Base-by-base conservation (phyloP, 306 rosid genomes). In the Trifolium repens region DNA sequence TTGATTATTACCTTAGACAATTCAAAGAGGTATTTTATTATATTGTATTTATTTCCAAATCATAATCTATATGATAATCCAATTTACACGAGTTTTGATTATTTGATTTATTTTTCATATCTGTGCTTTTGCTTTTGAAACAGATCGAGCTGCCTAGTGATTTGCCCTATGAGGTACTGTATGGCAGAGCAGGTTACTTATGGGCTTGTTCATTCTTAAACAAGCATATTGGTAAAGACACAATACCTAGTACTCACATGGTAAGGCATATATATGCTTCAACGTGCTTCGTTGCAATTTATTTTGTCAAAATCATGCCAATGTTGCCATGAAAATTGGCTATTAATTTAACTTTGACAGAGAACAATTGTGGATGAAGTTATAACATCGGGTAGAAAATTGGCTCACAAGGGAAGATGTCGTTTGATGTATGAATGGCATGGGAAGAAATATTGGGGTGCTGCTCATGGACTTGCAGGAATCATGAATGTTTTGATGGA, bases 371-470 rank as follows among this genome's bases (percentile, higher is more conserved):
- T 89, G 79, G 92, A 85, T 58, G 94, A 91, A 61, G 81, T 88
- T 54, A 79, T 93, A 24, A 60, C 82, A 53, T 82, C 86, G 70
- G 97, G 98, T 58, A 88, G 92, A 77, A 69, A 79, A 67, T 73
- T 88, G 75, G 89, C 86, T 37, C 72, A 26, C 82, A 81, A 85
- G 76, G 92, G 92, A 79, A 81, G 55, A 78, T 87, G 89, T 67
- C 88, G 92, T 37, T 74, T 93, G 86, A 93, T 89, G 94, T 89
- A 88, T 61, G 94, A 93, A 83, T 91, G 97, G 98, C 98, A 83
- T 71, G 98, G 93, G 77, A 93, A 89, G 92, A 89, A 87, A 78
- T 93, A 93, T 79, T 91, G 97, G 96, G 98, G 96, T 77, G 94
- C 97, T 74, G 97, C 97, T 67, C 96, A 91, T 82, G 98, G 98